These are phyloP conservation scores for Quercus parvula DNA, from an alignment of 306 rosid genomes.

Conservation along the genomic window DNA sequence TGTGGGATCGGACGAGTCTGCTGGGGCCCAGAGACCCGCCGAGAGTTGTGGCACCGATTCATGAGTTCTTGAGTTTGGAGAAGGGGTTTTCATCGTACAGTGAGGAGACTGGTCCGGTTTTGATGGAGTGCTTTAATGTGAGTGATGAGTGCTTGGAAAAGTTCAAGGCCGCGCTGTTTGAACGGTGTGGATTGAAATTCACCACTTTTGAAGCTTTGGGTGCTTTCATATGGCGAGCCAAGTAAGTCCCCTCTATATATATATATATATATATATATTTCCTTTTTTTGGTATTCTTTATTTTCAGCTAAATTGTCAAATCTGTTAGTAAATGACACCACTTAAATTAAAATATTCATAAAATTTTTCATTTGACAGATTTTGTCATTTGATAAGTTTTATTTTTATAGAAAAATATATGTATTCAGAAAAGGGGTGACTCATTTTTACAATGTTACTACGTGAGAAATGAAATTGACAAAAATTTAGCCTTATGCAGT, in stretches of 20 bases:
- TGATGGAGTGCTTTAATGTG: conserved; percentile 53
- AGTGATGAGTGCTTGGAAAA: conserved; percentile 49
- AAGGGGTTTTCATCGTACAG: conserved; percentile 41
- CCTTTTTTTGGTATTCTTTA: too few species aligned
- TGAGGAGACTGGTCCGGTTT: conserved; percentile 32
- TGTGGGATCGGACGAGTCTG: conserved; percentile 53
- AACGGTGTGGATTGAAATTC: conserved; percentile 53
- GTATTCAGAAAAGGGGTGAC: too few species aligned
- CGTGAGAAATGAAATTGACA: too few species aligned
- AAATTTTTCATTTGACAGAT: too few species aligned
- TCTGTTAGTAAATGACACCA: too few species aligned
- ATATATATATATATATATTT: not conserved
- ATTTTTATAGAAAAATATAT: too few species aligned
- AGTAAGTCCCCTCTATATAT: conserved; percentile 52
- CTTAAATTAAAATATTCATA: too few species aligned
- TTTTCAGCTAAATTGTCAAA: too few species aligned
- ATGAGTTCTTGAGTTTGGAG: conserved; percentile 51
- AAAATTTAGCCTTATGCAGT: too few species aligned
- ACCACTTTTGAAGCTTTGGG: conserved; percentile 85
- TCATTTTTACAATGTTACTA: too few species aligned
- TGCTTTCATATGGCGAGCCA: conserved; percentile 89
- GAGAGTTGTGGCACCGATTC: conserved; percentile 35
- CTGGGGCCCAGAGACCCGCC: conserved; percentile 55
- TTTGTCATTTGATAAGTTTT: too few species aligned
- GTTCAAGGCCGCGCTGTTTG: conserved; percentile 39